These are phyloP conservation scores for Cichorium intybus DNA, from an alignment of 140 eudicot genomes.

Conservation along the genomic window DNA sequence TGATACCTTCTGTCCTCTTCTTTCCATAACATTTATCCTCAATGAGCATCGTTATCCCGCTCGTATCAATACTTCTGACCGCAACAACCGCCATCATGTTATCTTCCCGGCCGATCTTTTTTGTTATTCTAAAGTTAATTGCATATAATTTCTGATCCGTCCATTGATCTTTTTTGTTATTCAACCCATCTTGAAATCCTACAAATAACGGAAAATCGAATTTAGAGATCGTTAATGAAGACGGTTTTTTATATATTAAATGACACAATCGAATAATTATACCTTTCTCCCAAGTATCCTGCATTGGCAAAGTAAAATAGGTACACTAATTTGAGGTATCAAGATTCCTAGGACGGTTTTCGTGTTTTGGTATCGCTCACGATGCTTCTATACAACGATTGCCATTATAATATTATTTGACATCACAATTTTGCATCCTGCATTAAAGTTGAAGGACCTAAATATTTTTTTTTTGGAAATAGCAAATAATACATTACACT, in stretches of 20 bases:
- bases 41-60: conserved; percentile 88
- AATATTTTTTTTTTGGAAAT: no score
- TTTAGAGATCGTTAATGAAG: neutral
- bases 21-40: conserved; percentile 61
- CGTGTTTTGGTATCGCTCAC: conserved; percentile 71
- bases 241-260: neutral
- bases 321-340: conserved; percentile 73
- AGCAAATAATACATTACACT: no score
- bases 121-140: no score
- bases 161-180: conserved; percentile 55
- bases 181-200: conserved; percentile 88
- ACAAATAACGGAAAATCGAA: neutral
- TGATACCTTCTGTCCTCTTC: conserved; percentile 82
- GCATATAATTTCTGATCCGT: neutral
- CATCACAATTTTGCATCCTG: conserved; percentile 90
- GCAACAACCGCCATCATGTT: conserved; percentile 39
- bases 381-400: conserved; percentile 52
- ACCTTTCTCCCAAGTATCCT: conserved; percentile 77
- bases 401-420: conserved; percentile 96
- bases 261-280: neutral
- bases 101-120: neutral
- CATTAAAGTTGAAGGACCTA: conserved; percentile 94
- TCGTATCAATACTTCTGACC: conserved; percentile 83
- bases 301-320: conserved; percentile 73
- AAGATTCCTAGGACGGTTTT: conserved; percentile 53